A percentile compares a stretch with the other conserved stretches of the same genome.
These are phyloP conservation scores for Ajuga chamaepitys DNA, from an alignment of 257 asterid genomes.

Conservation along the genomic window DNA sequence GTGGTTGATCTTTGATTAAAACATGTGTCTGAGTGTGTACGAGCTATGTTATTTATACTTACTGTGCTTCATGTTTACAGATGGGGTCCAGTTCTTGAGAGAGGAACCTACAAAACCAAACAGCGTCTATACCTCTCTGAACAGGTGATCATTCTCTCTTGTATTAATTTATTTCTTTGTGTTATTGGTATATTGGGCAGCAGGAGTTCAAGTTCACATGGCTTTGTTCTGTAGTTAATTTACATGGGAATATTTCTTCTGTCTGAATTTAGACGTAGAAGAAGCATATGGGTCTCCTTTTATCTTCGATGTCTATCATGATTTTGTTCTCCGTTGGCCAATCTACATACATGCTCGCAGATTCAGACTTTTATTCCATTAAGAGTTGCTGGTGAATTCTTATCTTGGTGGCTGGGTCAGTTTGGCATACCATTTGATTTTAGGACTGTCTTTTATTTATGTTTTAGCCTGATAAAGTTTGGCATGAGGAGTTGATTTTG, in stretches of 20 bases:
- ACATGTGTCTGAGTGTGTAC: background rate
- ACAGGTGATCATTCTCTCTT: slow-evolving; percentile 39
- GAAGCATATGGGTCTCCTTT: background rate
- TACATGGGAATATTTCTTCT: background rate
- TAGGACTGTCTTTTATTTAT: background rate
- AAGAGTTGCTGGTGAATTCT: background rate
- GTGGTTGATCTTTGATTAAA: slow-evolving; percentile 1
- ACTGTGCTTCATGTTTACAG: slow-evolving; percentile 30
- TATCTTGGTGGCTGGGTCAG: background rate
- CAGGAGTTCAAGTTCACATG: background rate
- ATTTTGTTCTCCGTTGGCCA: background rate
- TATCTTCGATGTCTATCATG: background rate
- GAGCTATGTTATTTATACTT: background rate
- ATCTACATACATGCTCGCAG: background rate
- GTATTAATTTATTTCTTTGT: background rate
- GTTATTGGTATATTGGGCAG: background rate
- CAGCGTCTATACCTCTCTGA: slow-evolving; percentile 94
- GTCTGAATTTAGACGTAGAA: background rate
- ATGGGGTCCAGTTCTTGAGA: slow-evolving; percentile 89
- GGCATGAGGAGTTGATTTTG: background rate
- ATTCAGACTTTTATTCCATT: background rate
- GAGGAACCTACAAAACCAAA: slow-evolving; percentile 49
- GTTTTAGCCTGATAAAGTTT: background rate
- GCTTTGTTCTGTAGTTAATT: background rate
- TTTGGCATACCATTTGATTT: background rate